Conservation (phyloP, 768 basidiomycete genomes). For the Albatrellus ellisii region DNA sequence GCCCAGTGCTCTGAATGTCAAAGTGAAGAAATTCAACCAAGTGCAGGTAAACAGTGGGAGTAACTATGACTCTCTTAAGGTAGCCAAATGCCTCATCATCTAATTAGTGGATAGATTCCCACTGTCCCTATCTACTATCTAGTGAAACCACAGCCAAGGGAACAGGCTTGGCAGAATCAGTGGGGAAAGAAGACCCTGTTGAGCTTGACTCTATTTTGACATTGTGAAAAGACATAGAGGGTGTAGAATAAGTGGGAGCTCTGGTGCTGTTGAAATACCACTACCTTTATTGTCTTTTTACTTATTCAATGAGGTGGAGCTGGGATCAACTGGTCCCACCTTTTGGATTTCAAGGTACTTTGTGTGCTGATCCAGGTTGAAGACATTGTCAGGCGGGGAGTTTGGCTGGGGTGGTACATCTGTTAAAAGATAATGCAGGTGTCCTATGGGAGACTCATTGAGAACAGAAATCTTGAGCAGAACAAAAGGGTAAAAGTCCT, state of each 20-base stretch:
- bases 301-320: slow-evolving; percentile 67
- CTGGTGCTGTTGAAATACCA: slow-evolving; percentile 69
- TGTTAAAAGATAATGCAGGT: slow-evolving; percentile 17
- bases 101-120: too few relatives aligned
- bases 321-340: slow-evolving; percentile 58
- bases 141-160: too few relatives aligned
- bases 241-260: slow-evolving; percentile 77
- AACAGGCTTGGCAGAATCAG: too few relatives aligned
- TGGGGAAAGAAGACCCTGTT: slow-evolving; percentile 64
- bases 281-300: slow-evolving; percentile 73
- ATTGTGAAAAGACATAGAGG: slow-evolving; percentile 75
- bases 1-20: slow-evolving; percentile 76
- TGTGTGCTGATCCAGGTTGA: slow-evolving; percentile 54
- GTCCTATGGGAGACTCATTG: slow-evolving; percentile 46
- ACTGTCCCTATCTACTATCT: too few relatives aligned
- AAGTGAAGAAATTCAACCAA: slow-evolving; percentile 73
- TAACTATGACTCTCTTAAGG: slow-evolving; percentile 78
- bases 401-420: slow-evolving; percentile 75
- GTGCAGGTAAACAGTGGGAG: slow-evolving; percentile 70
- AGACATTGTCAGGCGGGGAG: slow-evolving; percentile 74
- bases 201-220: slow-evolving; percentile 82
- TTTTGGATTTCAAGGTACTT: slow-evolving; percentile 63
- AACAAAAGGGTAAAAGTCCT: slow-evolving; percentile 72
- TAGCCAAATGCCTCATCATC: slow-evolving; percentile 70
- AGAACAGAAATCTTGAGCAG: slow-evolving; percentile 73